Evolutionary conservation across 192 early-diverging fungal genomes (phyloP).

Genomic region (Backusella psychrophila): DNA sequence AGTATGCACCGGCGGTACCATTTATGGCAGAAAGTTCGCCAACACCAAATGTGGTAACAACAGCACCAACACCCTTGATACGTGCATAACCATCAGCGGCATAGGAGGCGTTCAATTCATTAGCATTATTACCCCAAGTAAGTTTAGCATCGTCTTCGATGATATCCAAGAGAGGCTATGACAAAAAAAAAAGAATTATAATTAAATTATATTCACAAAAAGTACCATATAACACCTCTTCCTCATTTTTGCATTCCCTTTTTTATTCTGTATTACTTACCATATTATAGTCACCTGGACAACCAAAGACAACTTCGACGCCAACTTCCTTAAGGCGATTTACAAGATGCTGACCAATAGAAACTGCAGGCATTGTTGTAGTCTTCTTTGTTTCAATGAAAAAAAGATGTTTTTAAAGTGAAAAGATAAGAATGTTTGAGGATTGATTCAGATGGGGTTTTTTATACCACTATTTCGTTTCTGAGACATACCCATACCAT

Average conservation of each 20-base stretch:
- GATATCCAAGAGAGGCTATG: constrained; percentile 20
- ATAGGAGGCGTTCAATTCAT: constrained; percentile 41
- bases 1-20: constrained; percentile 43
- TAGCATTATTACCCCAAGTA: constrained; percentile 39
- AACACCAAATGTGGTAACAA: constrained; percentile 50
- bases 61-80: constrained; percentile 32
- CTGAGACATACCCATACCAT: neutral
- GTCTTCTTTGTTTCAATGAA: neutral
- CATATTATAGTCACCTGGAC: constrained; percentile 49
- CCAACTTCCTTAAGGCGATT: constrained; percentile 42
- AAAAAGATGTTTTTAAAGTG: neutral
- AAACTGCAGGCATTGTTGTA: constrained; percentile 10
- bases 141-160: constrained; percentile 33
- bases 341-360: constrained; percentile 39
- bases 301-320: constrained; percentile 38
- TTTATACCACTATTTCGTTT: neutral
- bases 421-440: neutral
- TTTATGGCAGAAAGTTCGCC: constrained; percentile 44
- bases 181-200: neutral
- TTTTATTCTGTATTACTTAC: constrained; percentile 13
- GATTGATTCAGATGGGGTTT: neutral
- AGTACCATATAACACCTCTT: neutral
- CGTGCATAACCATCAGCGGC: constrained; percentile 50
- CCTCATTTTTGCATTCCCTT: neutral
- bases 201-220: neutral